These are phyloP conservation scores for Rhodosporidiobolus odoratus DNA, from an alignment of 768 basidiomycete species.

Conservation along the genomic window DNA sequence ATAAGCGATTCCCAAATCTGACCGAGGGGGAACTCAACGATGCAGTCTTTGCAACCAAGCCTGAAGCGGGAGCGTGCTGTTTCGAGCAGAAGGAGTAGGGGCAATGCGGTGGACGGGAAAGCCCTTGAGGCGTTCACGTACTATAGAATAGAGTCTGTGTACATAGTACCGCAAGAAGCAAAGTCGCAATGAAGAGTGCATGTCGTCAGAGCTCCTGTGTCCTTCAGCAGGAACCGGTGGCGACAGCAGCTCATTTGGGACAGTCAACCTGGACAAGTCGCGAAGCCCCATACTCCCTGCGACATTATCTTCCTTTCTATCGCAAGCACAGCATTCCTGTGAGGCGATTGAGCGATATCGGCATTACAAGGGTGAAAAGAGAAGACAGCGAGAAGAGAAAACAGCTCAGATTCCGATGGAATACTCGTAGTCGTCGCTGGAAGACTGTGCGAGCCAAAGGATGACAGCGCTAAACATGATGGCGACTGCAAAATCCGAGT, in stretches of 20 bases:
- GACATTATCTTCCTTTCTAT: too few relatives aligned
- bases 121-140: too few relatives aligned
- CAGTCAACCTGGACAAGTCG: too few relatives aligned
- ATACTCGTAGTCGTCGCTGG: slow-evolving; percentile 85
- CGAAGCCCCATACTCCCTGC: too few relatives aligned
- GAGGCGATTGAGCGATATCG: neutral
- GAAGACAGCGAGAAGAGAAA: neutral
- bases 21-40: slow-evolving; percentile 58
- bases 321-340: neutral
- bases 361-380: neutral
- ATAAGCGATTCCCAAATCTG: slow-evolving; percentile 58
- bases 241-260: too few relatives aligned
- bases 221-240: too few relatives aligned
- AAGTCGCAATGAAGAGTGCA: too few relatives aligned
- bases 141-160: too few relatives aligned
- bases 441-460: slow-evolving; percentile 85
- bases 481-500: neutral
- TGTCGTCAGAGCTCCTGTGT: too few relatives aligned
- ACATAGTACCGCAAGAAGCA: too few relatives aligned
- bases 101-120: neutral
- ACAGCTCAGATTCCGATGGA: slow-evolving; percentile 52
- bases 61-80: slow-evolving; percentile 70
- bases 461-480: slow-evolving; percentile 62
- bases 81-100: neutral
- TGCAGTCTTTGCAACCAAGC: slow-evolving; percentile 75